Evolutionary conservation across 495 filamentous ascomycete genomes (phyloP).

Genomic region (Daldinia concentrica): DNA sequence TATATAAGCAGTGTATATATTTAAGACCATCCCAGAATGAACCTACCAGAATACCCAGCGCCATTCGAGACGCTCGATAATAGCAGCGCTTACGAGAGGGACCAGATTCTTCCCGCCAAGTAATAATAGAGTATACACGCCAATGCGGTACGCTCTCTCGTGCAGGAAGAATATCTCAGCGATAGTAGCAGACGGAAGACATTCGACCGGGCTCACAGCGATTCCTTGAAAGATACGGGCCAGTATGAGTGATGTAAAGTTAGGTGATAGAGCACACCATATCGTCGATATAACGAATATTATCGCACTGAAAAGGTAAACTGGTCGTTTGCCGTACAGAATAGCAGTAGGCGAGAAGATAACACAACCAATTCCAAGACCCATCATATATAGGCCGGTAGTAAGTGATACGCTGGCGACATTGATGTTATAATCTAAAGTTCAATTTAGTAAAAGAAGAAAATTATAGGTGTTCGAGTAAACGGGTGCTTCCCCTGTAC

Average conservation of each 20-base stretch:
- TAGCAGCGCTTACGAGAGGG: conserved; percentile 85
- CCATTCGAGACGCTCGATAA: conserved; percentile 83
- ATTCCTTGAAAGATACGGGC: conserved; percentile 89
- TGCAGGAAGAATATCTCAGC: conserved; percentile 98
- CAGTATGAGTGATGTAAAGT: conserved; percentile 79
- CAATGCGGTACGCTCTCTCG: conserved; percentile 91
- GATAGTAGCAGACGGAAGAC: conserved; percentile 91
- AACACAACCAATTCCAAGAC: conserved; percentile 84
- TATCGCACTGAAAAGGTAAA: conserved; percentile 82
- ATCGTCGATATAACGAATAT: conserved; percentile 80
- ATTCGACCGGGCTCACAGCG: conserved; percentile 91
- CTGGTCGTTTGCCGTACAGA: conserved; percentile 87
- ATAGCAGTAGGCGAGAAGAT: conserved; percentile 91
- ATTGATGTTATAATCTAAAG: conserved; percentile 68
- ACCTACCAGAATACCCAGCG: conserved; percentile 91
- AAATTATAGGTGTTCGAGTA: background rate
- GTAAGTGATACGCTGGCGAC: conserved; percentile 84
- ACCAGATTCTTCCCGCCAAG: conserved; percentile 94
- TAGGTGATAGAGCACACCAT: conserved; percentile 88
- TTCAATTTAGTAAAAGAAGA: conserved; percentile 7
- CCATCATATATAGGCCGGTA: conserved; percentile 95
- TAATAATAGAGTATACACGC: conserved; percentile 92
- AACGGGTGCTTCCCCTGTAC: conserved; percentile 39
- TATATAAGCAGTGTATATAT: background rate
- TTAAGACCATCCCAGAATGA: background rate